Percentiles rank a stretch among this genome's conserved stretches.
Evolutionary conservation across 1,284 basidiomycete genomes (phyloP).

Genomic region (Farysia itapuensis): DNA sequence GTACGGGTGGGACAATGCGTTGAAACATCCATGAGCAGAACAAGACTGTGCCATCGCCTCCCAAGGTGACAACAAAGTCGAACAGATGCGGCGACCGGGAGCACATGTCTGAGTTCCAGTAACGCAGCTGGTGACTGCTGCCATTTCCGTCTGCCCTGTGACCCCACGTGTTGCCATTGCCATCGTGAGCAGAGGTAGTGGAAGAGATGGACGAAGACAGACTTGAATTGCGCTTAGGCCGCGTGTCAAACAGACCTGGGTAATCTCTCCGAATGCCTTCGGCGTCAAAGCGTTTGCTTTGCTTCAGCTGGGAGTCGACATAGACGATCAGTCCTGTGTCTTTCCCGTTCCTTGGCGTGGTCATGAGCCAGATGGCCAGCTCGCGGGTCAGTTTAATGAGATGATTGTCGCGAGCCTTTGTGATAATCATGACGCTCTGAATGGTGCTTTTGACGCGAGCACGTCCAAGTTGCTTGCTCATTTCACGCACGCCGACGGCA

Average conservation of each 20-base stretch:
- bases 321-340: conserved; percentile 64
- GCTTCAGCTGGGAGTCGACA: conserved; percentile 89
- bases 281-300: conserved; percentile 91
- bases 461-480: conserved; percentile 96
- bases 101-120: conserved; percentile 98
- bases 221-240: conserved; percentile 18
- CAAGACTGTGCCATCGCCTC: conserved; percentile 96
- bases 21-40: conserved; percentile 99
- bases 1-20: conserved; percentile 91
- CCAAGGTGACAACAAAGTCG: conserved; percentile 93
- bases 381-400: conserved; percentile 93
- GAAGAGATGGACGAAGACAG: conserved; percentile 27
- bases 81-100: conserved; percentile 86
- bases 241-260: conserved; percentile 77
- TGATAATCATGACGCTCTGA: conserved; percentile 91
- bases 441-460: conserved; percentile 88
- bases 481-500: conserved; percentile 92
- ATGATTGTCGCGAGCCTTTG: conserved; percentile 95
- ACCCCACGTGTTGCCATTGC: conserved; percentile 5
- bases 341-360: conserved; percentile 35
- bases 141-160: conserved; percentile 65
- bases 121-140: conserved; percentile 82
- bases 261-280: conserved; percentile 80
- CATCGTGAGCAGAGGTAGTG: conserved; percentile 20
- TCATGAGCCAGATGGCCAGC: conserved; percentile 67